Base-by-base conservation (phyloP, 2,329 filamentous ascomycete genomes). In the Saccharata proteae region DNA sequence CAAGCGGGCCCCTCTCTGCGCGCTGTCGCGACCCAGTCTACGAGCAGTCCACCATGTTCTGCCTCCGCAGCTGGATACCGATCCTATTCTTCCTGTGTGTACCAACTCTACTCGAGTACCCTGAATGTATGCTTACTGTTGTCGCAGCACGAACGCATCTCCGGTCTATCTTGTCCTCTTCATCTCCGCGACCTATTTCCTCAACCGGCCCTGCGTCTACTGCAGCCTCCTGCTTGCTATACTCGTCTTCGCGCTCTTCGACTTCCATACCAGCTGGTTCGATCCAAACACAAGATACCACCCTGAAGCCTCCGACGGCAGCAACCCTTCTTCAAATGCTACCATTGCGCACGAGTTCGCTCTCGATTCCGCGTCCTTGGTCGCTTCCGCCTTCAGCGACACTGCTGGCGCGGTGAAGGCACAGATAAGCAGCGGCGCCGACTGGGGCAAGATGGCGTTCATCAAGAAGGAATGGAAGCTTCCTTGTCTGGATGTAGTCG, bases 131-230 rank as follows among this genome's bases (percentile, higher is more conserved):
- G 16, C 20, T 32, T 14, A 28, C 13, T n/a, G 12, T 16, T 49
- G 47, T 31, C 37, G 49, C 39, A 60, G 61, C 32, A 63, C 58
- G 16, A 61, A 62, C 39, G 58, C 61, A 17, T 60, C 61, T 4
- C 62, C 63, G 8, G 51, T 66, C 40, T 67, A 65, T 47, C 55
- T 65, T 38, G 43, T 64, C 39, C 57, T 65, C 50, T 66, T 65
- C 51, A 55, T 98, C 63, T 69, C 84, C 42, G 84, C 86, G 57
- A 93, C 86, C 42, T 96, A 93, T 67, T 82, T 93, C 60, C 77
- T 98, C 47, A 93, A 94, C 62, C 78, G 88, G 34, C 90, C 90
- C 32, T 98, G 90, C 64, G 79, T 93, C 46, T 98, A 98, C 69
- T 98, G 90, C 71, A 93, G 85, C 38, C 77, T 94, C 39, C 79